Base-by-base conservation (phyloP, 2,329 filamentous ascomycete species). In the Trichoderma arundinaceum region DNA sequence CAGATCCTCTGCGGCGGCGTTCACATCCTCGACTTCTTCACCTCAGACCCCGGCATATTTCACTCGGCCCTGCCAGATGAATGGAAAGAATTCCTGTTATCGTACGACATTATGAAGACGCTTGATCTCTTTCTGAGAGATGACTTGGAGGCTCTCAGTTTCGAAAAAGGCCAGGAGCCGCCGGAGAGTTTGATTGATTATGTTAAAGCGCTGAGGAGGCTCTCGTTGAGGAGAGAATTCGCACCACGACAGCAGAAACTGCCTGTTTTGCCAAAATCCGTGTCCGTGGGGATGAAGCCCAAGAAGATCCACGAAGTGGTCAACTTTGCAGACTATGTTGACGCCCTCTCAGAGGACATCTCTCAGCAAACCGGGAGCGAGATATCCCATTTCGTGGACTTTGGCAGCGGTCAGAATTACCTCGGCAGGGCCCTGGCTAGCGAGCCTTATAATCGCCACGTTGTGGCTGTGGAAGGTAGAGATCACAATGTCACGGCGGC, bases 361-460 rank as follows among this genome's bases (percentile, higher is more conserved):
- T 83, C 86, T 3, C 74, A 80, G 1, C 79, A 86, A 1, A 84
- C 89, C 48, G 80, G 82, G 0, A 78, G 82, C 54, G 78, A 83
- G 13, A 88, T 97, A 67, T 92, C 92, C 0, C 94, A 98, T 79
- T 88, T 97, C 66, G 90, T 98, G 56, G 95, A 99, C 78, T 97
- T 98, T 77, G 95, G 95, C 33, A 97, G 93, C 61, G 95, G 95
- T 0, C 94, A 98, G 76, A 98, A 97, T 74, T 99, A 99, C 74
- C 87, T 99, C 3, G 94, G 95, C 0, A 86, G 95, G 52, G 91
- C 92, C 1, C 82, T 99, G 66, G 94, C 94, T 13, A 92, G 90
- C 68, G 84, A 89, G 62, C 93, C 94, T 0, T 97, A 96, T 79
- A 92, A 94, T 73, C 88, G 89, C 72, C 88, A 93, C 70, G 90